Evolutionary conservation across 805 yeast genomes (phyloP).

Genomic region (Dipodascus geniculatus): DNA sequence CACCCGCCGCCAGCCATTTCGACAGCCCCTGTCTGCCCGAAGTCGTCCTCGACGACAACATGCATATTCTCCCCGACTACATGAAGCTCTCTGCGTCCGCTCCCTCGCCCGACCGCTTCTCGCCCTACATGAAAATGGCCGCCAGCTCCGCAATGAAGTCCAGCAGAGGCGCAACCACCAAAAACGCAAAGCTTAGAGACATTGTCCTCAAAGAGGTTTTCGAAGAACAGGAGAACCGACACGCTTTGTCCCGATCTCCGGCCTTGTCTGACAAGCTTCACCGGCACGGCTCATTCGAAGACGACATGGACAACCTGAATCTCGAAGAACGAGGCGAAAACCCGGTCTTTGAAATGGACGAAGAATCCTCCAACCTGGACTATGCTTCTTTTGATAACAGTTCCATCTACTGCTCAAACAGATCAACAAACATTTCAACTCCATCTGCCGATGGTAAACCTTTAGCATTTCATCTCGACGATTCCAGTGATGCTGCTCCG

Average conservation of each 20-base stretch:
- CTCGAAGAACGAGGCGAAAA: not conserved
- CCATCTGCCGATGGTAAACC: too few relatives aligned
- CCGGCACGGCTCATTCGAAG: not conserved
- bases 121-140: not conserved
- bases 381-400: not conserved
- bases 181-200: conserved; percentile 62
- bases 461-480: too few relatives aligned
- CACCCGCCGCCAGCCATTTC: too few relatives aligned
- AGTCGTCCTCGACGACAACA: conserved; percentile 84
- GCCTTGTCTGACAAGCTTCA: not conserved
- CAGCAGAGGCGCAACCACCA: conserved; percentile 48
- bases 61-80: conserved; percentile 80
- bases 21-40: conserved; percentile 39
- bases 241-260: not conserved
- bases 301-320: not conserved
- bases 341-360: not conserved
- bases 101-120: conserved; percentile 23
- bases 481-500: not conserved
- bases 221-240: conserved; percentile 15
- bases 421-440: too few relatives aligned
- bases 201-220: conserved; percentile 63
- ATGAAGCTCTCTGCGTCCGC: conserved; percentile 43
- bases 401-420: too few relatives aligned
- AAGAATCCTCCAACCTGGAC: not conserved
- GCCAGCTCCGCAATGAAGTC: conserved; percentile 11